Conservation (phyloP, 169 alveolate species). For the Perkinsus marinus region DNA sequence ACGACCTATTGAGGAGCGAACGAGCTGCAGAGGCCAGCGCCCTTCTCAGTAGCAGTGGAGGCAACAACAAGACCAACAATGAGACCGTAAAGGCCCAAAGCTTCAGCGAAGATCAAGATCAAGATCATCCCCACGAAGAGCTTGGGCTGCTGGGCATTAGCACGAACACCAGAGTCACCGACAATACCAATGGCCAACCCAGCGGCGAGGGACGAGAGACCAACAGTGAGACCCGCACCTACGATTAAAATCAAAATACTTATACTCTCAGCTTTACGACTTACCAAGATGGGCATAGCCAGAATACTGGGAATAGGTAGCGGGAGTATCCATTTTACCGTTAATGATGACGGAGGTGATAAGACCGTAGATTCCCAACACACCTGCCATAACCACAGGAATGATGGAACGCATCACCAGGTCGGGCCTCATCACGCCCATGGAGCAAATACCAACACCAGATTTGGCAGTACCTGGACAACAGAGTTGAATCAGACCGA, state of each 20-base stretch:
- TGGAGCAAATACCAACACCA: slow-evolving; percentile 97
- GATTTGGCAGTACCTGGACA: slow-evolving; percentile 80
- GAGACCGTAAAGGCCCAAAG: slow-evolving; percentile 90
- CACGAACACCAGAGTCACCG: slow-evolving; percentile 99
- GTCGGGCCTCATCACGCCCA: slow-evolving; percentile 99
- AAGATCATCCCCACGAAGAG: slow-evolving; percentile 95
- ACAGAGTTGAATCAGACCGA: background rate
- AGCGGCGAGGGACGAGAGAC: slow-evolving; percentile 73
- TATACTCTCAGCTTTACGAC: background rate
- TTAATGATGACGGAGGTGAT: slow-evolving; percentile 36
- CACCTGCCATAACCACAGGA: slow-evolving; percentile 99
- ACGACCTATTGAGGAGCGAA: background rate
- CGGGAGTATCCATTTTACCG: slow-evolving; percentile 35
- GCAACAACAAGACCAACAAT: background rate
- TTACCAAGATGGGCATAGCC: slow-evolving; percentile 85
- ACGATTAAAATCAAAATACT: background rate
- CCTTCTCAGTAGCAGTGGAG: background rate
- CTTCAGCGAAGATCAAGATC: slow-evolving; percentile 97
- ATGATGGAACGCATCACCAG: slow-evolving; percentile 94
- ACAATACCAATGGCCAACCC: slow-evolving; percentile 98
- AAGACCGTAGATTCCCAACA: slow-evolving; percentile 89
- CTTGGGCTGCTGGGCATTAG: slow-evolving; percentile 95
- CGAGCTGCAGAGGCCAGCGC: background rate
- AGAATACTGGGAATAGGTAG: slow-evolving; percentile 53
- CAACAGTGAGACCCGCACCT: slow-evolving; percentile 43